Conservation (phyloP, 2,329 filamentous ascomycete genomes). For the Thermothelomyces thermophilus region DNA sequence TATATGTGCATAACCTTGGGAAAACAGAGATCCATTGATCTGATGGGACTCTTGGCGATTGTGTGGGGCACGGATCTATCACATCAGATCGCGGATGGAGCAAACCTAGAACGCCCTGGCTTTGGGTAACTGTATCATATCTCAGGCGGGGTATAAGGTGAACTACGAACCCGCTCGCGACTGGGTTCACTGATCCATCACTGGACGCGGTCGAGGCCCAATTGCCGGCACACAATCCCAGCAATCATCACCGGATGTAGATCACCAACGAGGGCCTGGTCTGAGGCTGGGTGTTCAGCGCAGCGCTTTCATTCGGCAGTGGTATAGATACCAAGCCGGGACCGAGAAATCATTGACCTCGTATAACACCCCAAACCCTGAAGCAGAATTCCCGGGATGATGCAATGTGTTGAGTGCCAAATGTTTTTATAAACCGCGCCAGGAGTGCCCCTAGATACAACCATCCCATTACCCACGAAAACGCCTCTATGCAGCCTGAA, state of each 20-base stretch:
- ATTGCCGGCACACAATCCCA: slow-evolving; percentile 6
- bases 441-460: slow-evolving; percentile 26
- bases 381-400: slow-evolving; percentile 26
- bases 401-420: slow-evolving; percentile 26
- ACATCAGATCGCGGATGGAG: background rate
- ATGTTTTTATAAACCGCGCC: slow-evolving; percentile 27
- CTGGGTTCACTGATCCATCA: slow-evolving; percentile 6
- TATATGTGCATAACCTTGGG: too few species aligned
- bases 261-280: slow-evolving; percentile 17
- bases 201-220: slow-evolving; percentile 8
- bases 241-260: slow-evolving; percentile 9
- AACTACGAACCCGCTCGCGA: slow-evolving; percentile 8
- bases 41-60: too few species aligned
- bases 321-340: slow-evolving; percentile 24
- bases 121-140: slow-evolving; percentile 16
- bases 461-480: slow-evolving; percentile 22
- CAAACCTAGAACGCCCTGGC: background rate
- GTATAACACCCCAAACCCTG: slow-evolving; percentile 25
- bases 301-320: slow-evolving; percentile 26
- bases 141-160: slow-evolving; percentile 14
- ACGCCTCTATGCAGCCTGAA: slow-evolving; percentile 23
- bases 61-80: background rate
- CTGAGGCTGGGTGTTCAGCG: slow-evolving; percentile 20
- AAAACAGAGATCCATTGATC: too few species aligned
- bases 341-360: slow-evolving; percentile 26